Evolutionary conservation across 2,329 filamentous ascomycete species (phyloP), one percentile per base, ranked within the genome.

Genomic region (Stachybotrys elegans): DNA sequence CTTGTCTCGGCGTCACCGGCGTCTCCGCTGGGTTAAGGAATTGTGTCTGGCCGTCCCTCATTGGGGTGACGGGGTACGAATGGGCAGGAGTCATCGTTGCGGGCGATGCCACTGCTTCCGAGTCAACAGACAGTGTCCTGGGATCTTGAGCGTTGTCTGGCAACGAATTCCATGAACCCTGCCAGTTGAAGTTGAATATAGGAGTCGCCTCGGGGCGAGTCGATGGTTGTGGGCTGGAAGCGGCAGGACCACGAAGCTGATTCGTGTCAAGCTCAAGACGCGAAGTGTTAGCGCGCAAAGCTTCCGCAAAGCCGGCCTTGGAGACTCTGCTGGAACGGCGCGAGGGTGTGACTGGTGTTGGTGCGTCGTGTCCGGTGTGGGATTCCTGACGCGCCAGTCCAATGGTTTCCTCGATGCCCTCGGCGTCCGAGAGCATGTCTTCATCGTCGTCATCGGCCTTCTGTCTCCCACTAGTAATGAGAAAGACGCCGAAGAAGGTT

Each of bases 401-500:
- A 41, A 84, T 83, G 12, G 77, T 81, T 53, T 84, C 83, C 50
- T 84, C 80, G 14, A 80, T 70, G 27, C 79, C 78, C 36, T 81
- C 78, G 22, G 67, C 67, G 34, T 82, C 78, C 4, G 69, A 76
- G 14, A 79, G 54, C 7, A 58, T 50, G n/a, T 79, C 75, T 16
- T 67, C 59, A 16, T 83, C 79, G 4, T 81, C 75, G 4, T 80
- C 75, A n/a, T 78, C 71, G 16, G 76, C 76, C 11, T 73, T 69
- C 41, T 78, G 71, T 53, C 91, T 78, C 43, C 89, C 90, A 57
- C 86, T 95, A 2, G 93, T 97, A 58, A 98, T 96, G 53, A 96
- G 78, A 66, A 93, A 97, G n/a, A 98, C 93, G 9, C 93, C 93
- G 47, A 92, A 83, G 63, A 98, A 98, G 1, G 93, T 98, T 51